Evolutionary conservation across 2,329 filamentous ascomycete species (phyloP).

Genomic region (Diaporthe citriasiana): DNA sequence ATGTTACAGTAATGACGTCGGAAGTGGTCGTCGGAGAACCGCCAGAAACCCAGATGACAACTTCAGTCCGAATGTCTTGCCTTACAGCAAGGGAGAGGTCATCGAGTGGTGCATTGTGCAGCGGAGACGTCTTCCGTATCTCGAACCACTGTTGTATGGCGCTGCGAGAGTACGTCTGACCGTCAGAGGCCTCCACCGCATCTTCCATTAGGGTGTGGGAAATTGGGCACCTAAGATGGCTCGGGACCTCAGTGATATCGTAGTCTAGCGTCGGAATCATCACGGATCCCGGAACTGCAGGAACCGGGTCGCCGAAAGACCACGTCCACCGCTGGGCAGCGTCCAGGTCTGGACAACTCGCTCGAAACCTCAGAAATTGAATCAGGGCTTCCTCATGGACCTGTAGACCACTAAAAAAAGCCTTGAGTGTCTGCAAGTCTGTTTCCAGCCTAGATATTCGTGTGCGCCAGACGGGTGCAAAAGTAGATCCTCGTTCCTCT

Average conservation of each 20-base stretch:
- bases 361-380: slow-evolving; percentile 4
- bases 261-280: background rate
- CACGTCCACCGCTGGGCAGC: background rate
- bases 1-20: slow-evolving; percentile 15
- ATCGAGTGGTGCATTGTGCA: slow-evolving; percentile 17
- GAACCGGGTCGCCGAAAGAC: slow-evolving; percentile 29
- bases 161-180: background rate
- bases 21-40: background rate
- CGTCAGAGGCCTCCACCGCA: slow-evolving; percentile 26
- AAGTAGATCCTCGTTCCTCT: background rate
- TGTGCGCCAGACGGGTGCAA: background rate
- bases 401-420: background rate
- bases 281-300: background rate
- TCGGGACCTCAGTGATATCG: slow-evolving; percentile 21
- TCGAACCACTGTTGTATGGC: slow-evolving; percentile 26
- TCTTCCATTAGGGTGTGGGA: slow-evolving; percentile 31
- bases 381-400: background rate
- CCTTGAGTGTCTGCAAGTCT: background rate
- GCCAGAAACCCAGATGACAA: background rate
- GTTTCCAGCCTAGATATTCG: background rate
- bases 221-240: slow-evolving; percentile 26
- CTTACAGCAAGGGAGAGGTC: background rate
- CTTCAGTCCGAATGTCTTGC: background rate
- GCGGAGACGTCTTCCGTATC: slow-evolving; percentile 5
- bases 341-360: background rate